phyloP scores from a whole-genome alignment of 331 rosid genomes.

The Malus hybrid region DNA sequence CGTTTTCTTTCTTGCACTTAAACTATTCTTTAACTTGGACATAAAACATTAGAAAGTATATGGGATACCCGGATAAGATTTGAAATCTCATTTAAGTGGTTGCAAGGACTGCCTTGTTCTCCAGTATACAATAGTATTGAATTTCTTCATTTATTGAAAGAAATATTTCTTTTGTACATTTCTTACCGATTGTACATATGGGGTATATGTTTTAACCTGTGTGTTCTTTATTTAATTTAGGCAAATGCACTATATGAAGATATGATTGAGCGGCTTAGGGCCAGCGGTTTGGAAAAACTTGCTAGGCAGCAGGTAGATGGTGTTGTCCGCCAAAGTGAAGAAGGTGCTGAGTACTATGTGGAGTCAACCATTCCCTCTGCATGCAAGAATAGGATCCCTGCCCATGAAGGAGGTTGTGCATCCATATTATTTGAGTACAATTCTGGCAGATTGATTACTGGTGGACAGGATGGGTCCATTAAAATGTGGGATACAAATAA shows the following conservation, averaged over 20 bases:
- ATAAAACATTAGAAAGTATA: not conserved
- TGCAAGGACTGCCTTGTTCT: not conserved
- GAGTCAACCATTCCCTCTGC: slow-evolving; percentile 70
- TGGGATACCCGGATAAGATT: not conserved
- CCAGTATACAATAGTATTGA: not conserved
- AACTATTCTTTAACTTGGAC: not conserved
- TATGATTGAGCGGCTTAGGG: slow-evolving; percentile 60
- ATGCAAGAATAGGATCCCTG: slow-evolving; percentile 60
- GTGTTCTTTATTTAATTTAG: slow-evolving; percentile 31
- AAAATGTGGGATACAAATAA: slow-evolving; percentile 87
- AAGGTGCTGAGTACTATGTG: slow-evolving; percentile 82
- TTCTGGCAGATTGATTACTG: slow-evolving; percentile 72
- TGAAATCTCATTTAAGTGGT: not conserved
- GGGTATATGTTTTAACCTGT: not conserved
- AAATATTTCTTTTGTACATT: not conserved
- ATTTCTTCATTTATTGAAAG: not conserved
- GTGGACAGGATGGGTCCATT: slow-evolving; percentile 86
- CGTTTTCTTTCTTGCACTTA: not conserved
- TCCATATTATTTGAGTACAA: slow-evolving; percentile 73
- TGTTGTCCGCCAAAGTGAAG: slow-evolving; percentile 87
- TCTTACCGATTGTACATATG: not conserved
- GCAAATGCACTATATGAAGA: slow-evolving; percentile 92
- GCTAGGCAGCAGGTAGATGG: slow-evolving; percentile 97
- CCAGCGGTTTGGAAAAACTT: slow-evolving; percentile 82
- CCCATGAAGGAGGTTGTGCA: slow-evolving; percentile 97